Evolutionary conservation across 2,329 filamentous ascomycete species (phyloP).

Genomic region (Microsporum audouinii): DNA sequence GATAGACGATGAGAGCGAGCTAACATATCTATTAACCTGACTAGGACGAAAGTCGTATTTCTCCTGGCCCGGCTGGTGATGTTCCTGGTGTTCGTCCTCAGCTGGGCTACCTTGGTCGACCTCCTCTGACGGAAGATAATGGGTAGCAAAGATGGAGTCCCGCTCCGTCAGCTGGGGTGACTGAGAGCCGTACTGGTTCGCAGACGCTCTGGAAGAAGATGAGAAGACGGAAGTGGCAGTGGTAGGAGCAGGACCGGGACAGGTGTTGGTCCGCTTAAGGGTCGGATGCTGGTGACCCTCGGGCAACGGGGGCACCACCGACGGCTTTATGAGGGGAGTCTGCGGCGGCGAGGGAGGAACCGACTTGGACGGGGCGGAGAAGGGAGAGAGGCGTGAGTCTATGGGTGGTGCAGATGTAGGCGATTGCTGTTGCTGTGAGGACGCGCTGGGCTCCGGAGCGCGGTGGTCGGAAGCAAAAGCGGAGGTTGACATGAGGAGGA

Average conservation of each 20-base stretch:
- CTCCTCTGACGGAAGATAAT: constrained; percentile 40
- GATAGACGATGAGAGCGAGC: constrained; percentile 13
- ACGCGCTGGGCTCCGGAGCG: constrained; percentile 19
- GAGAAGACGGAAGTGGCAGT: neutral
- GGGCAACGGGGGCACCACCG: constrained; percentile 12
- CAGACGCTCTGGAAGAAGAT: constrained; percentile 1
- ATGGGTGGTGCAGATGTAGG: constrained; percentile 2
- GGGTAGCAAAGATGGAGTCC: constrained; percentile 54
- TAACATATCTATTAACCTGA: constrained; percentile 12
- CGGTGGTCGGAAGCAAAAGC: constrained; percentile 33
- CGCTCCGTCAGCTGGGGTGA: constrained; percentile 48
- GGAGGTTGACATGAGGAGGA: constrained; percentile 41
- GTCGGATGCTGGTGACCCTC: constrained; percentile 9
- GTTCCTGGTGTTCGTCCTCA: neutral
- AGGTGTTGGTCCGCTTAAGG: constrained; percentile 12
- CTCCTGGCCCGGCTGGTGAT: neutral
- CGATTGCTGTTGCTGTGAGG: neutral
- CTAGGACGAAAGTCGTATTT: neutral
- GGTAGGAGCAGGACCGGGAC: constrained; percentile 11
- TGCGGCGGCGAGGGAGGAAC: constrained; percentile 20
- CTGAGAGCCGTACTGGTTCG: constrained; percentile 17
- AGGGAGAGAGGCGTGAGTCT: constrained; percentile 23
- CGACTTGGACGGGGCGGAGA: constrained; percentile 27
- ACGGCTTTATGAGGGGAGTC: constrained; percentile 25
- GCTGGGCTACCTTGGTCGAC: neutral